phyloP scores from a whole-genome alignment of 2,329 filamentous ascomycete species.

The Xylariaceae sp. region DNA sequence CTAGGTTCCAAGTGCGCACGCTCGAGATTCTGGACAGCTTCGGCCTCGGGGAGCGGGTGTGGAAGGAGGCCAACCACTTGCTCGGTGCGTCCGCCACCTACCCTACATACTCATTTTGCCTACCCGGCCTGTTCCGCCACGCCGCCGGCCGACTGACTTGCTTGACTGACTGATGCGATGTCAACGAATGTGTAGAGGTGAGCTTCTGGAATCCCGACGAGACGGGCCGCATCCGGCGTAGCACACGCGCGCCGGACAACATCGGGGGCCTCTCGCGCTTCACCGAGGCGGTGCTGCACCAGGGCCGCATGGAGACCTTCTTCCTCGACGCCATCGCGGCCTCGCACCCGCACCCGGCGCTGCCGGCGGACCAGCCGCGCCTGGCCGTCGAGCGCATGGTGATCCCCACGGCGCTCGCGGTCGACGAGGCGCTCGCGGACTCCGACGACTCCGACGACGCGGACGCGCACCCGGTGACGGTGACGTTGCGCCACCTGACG shows the following conservation, averaged over 20 bases:
- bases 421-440: slow-evolving; percentile 39
- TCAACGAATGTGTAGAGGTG: slow-evolving; percentile 13
- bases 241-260: slow-evolving; percentile 35
- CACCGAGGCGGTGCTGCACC: slow-evolving; percentile 53
- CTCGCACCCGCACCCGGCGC: slow-evolving; percentile 14
- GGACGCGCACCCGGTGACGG: slow-evolving; percentile 47
- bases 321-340: slow-evolving; percentile 45
- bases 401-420: slow-evolving; percentile 41
- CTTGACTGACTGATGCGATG: neutral
- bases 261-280: slow-evolving; percentile 46
- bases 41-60: slow-evolving; percentile 55
- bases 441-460: no score
- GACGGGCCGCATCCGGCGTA: slow-evolving; percentile 46
- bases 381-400: slow-evolving; percentile 49
- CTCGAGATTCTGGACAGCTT: slow-evolving; percentile 70
- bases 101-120: neutral
- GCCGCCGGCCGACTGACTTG: neutral
- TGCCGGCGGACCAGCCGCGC: slow-evolving; percentile 3
- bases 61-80: slow-evolving; percentile 62
- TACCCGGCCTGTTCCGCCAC: neutral
- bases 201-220: slow-evolving; percentile 54
- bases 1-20: slow-evolving; percentile 51
- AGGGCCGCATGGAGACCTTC: slow-evolving; percentile 54
- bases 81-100: slow-evolving; percentile 43
- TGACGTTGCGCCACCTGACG: slow-evolving; percentile 46